A percentile compares a stretch with the other conserved stretches of the same genome.
Conservation (phyloP, 2,329 filamentous ascomycete species). For the Colletotrichum graminicola region DNA sequence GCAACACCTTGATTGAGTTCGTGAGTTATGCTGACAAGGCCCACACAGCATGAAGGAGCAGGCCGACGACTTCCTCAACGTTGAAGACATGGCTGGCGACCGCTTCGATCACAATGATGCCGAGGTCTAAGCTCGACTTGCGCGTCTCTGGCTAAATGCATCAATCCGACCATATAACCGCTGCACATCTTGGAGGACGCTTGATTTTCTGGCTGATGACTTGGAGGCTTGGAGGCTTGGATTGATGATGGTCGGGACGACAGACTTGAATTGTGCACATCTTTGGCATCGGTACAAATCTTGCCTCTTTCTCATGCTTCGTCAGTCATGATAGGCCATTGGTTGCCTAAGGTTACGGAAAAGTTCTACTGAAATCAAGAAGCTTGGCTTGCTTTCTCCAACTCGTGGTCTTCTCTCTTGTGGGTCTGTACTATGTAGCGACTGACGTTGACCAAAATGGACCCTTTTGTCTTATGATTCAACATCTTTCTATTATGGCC, state of each 20-base stretch:
- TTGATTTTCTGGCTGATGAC: neutral
- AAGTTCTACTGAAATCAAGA: neutral
- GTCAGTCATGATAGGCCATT: neutral
- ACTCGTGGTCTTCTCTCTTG: neutral
- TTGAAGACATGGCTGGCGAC: neutral
- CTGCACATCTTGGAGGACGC: neutral
- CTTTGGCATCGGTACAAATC: neutral
- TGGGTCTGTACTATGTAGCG: no score
- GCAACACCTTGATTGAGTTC: neutral
- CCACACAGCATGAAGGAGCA: slow-evolving; percentile 7
- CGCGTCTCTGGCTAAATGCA: neutral
- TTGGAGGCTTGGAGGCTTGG: slow-evolving; percentile 10
- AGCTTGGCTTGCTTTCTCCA: neutral
- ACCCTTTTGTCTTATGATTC: neutral
- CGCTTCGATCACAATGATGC: neutral
- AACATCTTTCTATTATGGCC: neutral
- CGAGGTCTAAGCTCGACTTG: slow-evolving; percentile 37
- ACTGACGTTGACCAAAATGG: neutral
- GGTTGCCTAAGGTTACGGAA: neutral
- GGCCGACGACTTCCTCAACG: neutral
- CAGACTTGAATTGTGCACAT: neutral
- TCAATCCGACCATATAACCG: neutral
- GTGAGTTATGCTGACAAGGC: neutral
- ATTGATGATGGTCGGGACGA: neutral
- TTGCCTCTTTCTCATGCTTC: neutral